phyloP scores from a whole-genome alignment of 2,329 filamentous ascomycete genomes.

The Reticulascus tulasneorum region DNA sequence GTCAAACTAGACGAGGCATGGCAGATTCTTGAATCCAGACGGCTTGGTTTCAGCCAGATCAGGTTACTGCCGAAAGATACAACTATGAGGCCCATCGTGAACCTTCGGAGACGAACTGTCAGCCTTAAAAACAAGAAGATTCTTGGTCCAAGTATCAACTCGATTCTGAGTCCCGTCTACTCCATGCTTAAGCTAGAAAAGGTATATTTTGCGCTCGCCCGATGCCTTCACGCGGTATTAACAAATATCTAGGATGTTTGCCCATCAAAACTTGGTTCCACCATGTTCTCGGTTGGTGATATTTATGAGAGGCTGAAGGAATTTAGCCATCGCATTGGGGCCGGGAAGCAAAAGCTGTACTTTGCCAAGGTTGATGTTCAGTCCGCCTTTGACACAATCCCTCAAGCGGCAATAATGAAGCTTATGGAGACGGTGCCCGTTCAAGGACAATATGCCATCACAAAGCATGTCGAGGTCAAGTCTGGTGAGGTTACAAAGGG shows the following conservation, averaged over 20 bases:
- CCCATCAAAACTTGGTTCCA: constrained; percentile 65
- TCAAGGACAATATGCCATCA: constrained; percentile 63
- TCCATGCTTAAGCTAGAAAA: constrained; percentile 77
- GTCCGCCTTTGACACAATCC: constrained; percentile 92
- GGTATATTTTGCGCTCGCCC: constrained; percentile 32
- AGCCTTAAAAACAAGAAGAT: constrained; percentile 61
- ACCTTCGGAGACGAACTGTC: constrained; percentile 65
- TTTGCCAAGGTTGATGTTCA: constrained; percentile 93
- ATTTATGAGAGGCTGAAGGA: constrained; percentile 68
- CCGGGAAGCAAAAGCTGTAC: constrained; percentile 52
- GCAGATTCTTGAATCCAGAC: constrained; percentile 55
- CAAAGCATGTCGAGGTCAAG: constrained; percentile 70
- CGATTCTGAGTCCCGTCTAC: constrained; percentile 66
- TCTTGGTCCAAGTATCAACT: constrained; percentile 38
- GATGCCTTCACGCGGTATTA: not conserved
- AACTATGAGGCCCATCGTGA: constrained; percentile 81
- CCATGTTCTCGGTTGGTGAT: constrained; percentile 77
- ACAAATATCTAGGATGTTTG: constrained; percentile 31
- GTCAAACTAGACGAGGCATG: constrained; percentile 55
- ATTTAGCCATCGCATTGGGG: constrained; percentile 56
- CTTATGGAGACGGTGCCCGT: constrained; percentile 58
- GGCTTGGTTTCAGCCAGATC: constrained; percentile 73
- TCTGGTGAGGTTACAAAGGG: constrained; percentile 26
- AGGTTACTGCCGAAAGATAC: constrained; percentile 76
- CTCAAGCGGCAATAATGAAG: constrained; percentile 67